These are phyloP conservation scores for Candida insectalens DNA, from an alignment of 805 yeast genomes.

Conservation along the genomic window DNA sequence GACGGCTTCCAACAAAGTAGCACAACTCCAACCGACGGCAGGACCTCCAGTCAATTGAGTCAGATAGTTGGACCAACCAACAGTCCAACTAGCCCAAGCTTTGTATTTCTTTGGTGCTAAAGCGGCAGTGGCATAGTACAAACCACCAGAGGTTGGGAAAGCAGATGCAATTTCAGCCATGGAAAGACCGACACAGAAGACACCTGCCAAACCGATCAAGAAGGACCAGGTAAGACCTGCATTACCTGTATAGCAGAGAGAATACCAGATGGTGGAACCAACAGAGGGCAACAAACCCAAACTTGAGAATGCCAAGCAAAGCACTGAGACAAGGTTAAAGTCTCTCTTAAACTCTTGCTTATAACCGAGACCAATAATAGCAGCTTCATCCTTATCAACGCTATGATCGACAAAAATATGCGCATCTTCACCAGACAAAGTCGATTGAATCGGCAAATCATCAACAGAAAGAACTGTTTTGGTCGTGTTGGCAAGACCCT, in stretches of 20 bases:
- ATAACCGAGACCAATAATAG: conserved; percentile 49
- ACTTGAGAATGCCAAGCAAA: conserved; percentile 56
- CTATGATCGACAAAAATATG: conserved; percentile 34
- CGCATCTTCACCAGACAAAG: conserved; percentile 15
- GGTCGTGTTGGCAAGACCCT: no score
- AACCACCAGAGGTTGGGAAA: conserved; percentile 60
- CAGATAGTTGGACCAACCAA: conserved; percentile 58
- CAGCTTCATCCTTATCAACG: conserved; percentile 40
- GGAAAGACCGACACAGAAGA: conserved; percentile 47
- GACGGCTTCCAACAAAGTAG: conserved; percentile 45
- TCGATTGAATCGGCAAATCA: conserved; percentile 15
- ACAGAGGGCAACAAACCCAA: conserved; percentile 58
- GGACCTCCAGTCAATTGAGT: conserved; percentile 57
- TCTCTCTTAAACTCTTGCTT: conserved; percentile 58
- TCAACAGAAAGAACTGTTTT: conserved; percentile 18
- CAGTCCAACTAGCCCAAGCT: conserved; percentile 49
- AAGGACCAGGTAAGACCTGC: conserved; percentile 61
- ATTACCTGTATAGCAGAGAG: conserved; percentile 50
- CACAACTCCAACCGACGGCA: conserved; percentile 48
- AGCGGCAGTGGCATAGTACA: conserved; percentile 59
- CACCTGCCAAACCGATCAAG: conserved; percentile 44
- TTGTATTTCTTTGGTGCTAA: conserved; percentile 47
- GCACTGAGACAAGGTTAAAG: conserved; percentile 45
- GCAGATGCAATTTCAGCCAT: conserved; percentile 60
- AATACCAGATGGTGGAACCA: conserved; percentile 53